Evolutionary conservation across 1,284 basidiomycete species (phyloP).

Genomic region (Marasmius sp.): DNA sequence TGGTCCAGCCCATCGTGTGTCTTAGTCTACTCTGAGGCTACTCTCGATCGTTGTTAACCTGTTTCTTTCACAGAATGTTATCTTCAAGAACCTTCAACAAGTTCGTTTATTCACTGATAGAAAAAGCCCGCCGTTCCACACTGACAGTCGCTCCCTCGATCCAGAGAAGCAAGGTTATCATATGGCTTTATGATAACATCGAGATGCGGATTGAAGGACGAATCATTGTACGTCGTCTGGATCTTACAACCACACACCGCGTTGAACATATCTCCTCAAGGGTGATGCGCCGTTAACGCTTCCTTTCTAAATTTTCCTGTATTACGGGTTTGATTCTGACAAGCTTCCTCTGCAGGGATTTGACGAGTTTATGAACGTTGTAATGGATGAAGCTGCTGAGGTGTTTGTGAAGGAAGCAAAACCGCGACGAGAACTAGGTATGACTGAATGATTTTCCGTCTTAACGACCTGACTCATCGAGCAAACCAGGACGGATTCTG

Average conservation of each 20-base stretch:
- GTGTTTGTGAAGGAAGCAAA: conserved; percentile 88
- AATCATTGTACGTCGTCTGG: conserved; percentile 79
- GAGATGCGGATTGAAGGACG: conserved; percentile 97
- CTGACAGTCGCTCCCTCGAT: conserved; percentile 2
- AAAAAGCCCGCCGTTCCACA: neutral
- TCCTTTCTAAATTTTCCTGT: conserved; percentile 3
- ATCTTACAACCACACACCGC: conserved; percentile 13
- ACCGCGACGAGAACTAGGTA: conserved; percentile 80
- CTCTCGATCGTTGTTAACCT: conserved; percentile 2
- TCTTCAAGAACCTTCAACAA: conserved; percentile 98
- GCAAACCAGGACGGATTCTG: conserved; percentile 77
- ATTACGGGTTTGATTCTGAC: conserved; percentile 5
- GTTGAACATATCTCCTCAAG: conserved; percentile 17
- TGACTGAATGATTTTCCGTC: conserved; percentile 20
- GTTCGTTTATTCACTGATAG: conserved; percentile 30
- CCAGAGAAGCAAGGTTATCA: conserved; percentile 82
- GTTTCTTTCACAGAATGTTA: conserved; percentile 78
- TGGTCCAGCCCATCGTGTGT: conserved; percentile 97
- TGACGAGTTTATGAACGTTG: conserved; percentile 99
- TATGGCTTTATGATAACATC: conserved; percentile 98
- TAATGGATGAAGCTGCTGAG: conserved; percentile 94
- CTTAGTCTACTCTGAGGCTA: conserved; percentile 18
- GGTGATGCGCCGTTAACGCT: conserved; percentile 9
- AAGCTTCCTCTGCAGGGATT: conserved; percentile 71
- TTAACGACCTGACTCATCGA: conserved; percentile 9